A percentile compares a stretch with the other conserved stretches of the same genome.
Evolutionary conservation across 1,284 basidiomycete species (phyloP).

Genomic region (Cronartium quercuum): DNA sequence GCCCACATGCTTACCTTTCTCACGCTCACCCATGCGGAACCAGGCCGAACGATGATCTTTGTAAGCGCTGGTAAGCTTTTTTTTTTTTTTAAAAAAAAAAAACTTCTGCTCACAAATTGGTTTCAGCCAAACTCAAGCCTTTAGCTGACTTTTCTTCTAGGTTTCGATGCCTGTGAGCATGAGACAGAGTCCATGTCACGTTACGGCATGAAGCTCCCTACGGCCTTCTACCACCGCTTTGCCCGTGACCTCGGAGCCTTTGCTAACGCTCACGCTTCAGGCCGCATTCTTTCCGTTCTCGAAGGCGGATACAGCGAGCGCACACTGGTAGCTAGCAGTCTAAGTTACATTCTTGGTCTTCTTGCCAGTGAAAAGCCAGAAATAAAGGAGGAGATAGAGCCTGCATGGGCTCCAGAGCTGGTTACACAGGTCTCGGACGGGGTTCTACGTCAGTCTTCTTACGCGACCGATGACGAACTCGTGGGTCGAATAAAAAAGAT

Average conservation of each 20-base stretch:
- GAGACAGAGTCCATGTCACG: constrained; percentile 49
- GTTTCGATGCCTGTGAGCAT: constrained; percentile 47
- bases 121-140: too few species aligned
- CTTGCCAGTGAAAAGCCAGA: neutral
- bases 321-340: constrained; percentile 44
- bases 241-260: constrained; percentile 45
- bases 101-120: neutral
- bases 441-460: neutral
- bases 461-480: neutral
- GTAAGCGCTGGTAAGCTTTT: constrained; percentile 26
- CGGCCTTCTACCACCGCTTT: constrained; percentile 47
- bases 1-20: constrained; percentile 13
- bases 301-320: constrained; percentile 49
- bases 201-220: constrained; percentile 48
- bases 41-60: constrained; percentile 7
- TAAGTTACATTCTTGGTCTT: constrained; percentile 27
- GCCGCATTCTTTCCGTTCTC: constrained; percentile 46
- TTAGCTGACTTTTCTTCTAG: too few species aligned
- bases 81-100: neutral
- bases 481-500: neutral
- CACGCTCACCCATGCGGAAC: neutral
- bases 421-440: neutral
- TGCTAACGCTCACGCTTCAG: constrained; percentile 43
- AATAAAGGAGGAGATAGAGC: too few species aligned
- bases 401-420: neutral